phyloP scores from a whole-genome alignment of 2,329 filamentous ascomycete species.

The Pestalotiopsis sp. region DNA sequence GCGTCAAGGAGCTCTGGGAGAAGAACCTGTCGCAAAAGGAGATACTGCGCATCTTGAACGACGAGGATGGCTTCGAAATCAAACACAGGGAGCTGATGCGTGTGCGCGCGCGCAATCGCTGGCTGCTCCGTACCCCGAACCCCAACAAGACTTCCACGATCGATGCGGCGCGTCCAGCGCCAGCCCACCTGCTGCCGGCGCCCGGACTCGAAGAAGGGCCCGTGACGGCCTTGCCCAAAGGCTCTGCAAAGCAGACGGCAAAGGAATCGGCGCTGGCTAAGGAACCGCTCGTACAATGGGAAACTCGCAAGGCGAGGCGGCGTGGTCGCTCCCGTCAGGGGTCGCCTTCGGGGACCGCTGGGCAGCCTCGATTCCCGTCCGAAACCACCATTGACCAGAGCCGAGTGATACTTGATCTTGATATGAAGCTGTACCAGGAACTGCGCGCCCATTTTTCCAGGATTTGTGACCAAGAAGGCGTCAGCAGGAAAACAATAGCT shows the following conservation, averaged over 20 bases:
- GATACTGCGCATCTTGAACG: constrained; percentile 70
- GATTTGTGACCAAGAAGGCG: constrained; percentile 68
- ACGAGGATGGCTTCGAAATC: constrained; percentile 72
- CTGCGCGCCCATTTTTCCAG: constrained; percentile 68
- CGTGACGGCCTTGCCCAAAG: constrained; percentile 15
- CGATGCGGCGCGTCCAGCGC: neutral
- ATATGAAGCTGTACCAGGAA: constrained; percentile 63
- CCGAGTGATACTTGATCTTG: constrained; percentile 68
- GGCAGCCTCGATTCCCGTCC: constrained; percentile 75
- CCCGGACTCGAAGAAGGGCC: neutral
- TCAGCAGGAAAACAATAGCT: constrained; percentile 76
- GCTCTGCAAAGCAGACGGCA: constrained; percentile 55
- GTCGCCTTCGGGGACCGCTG: constrained; percentile 67
- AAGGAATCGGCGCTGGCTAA: constrained; percentile 55
- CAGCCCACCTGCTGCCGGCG: no score
- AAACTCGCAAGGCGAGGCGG: constrained; percentile 66
- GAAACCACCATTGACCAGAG: constrained; percentile 83
- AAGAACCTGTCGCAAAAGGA: constrained; percentile 71
- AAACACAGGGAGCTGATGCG: constrained; percentile 72
- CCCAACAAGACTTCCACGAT: constrained; percentile 40
- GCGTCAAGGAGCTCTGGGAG: constrained; percentile 79
- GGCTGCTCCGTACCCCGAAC: constrained; percentile 65
- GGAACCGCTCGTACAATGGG: constrained; percentile 65
- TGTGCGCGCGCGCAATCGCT: constrained; percentile 69
- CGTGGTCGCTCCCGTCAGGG: constrained; percentile 70